Evolutionary conservation across 768 basidiomycete species (phyloP), one percentile per base, ranked within the genome.

Genomic region (Cystofilobasidium macerans): DNA sequence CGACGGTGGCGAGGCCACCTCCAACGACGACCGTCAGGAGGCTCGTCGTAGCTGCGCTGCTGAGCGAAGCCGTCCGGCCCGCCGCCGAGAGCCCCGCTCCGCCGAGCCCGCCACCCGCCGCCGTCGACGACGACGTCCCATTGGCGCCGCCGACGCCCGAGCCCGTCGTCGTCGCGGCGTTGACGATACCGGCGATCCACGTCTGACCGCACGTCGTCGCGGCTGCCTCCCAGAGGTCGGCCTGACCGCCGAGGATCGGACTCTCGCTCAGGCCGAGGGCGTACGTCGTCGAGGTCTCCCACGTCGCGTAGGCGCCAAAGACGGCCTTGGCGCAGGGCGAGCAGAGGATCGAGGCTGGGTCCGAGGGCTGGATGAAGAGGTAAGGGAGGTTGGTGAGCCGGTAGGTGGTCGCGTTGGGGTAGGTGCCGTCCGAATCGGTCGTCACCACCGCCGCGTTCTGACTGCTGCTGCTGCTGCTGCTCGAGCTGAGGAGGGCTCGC

Each of bases 301-400:
- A 93, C 64, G 78, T 76, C 76, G 89, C 84, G 81, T 88, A 99
- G 12, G 84, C 70, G 1, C 83, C 82, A 70, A 98, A 73, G 73
- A 92, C 78, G 69, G 81, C 81, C 74, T 86, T 83, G 16, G 88
- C 84, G 84, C 94, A 98, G 18, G 84, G 71, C 2, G 81, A 84
- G 84, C 94, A 97, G 51, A 95, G 85, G 28, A 76, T 61, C 32
- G 75, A 70, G n/a, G 79, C 75, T 32, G 80, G 42, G 73, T 82
- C 77, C 68, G 71, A 69, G 53, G 86, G 79, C 33, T 80, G 74
- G 73, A 88, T 81, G 84, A 87, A 84, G 70, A 97, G 79, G 86
- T 89, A 95, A 40, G 83, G 79, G 62, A 95, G 76, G 71, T 76
- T 75, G 62, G 75, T 73, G 9, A 66, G 54, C 42, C 74, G 70